Evolutionary conservation across 495 filamentous ascomycete species (phyloP), one percentile per base, ranked within the genome.

Genomic region (Aspergillus steynii): DNA sequence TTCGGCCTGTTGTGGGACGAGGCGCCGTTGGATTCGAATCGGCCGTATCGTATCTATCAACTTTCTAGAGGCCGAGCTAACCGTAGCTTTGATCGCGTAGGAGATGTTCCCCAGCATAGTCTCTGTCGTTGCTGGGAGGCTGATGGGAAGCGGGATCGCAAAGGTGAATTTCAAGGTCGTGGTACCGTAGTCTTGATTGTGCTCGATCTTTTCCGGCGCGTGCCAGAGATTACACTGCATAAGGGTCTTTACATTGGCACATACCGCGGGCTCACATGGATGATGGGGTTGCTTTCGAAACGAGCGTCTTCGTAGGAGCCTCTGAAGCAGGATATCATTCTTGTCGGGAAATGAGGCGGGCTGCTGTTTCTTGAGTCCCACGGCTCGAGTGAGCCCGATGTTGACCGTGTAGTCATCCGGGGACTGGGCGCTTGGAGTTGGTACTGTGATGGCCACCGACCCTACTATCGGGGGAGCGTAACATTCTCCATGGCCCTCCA

Each of bases 211-310:
- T 3, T 61, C 51, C 10, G 37, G 58, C 0, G 42, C 6, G 27
- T 61, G 51, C 37, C 58, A 50, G 10, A 61, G 58, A 31, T 54
- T 32, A 48, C 58, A 60, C 29, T 54, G 50, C 1, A 29, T 51
- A 7, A 60, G 1, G 5, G 58, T 60, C 12, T 60, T 37, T 4
- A 15, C 37, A 5, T 50, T 31, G 29, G 51, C 42, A 4, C 50
- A 27, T 8, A 31, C 9, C 7, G 8, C 8, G 2, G 12, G 37
- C 25, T 50, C 27, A 29, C 15, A 4, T 15, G 28, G 6, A 28
- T 42, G 14, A 29, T 20, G 12, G 15, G 55, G n/a, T 9, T 14
- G 46, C 8, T 14, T 31, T 46, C 46, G 27, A 27, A 27, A 32
- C 14, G 55, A 29, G 10, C 29, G 4, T 15, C 5, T 15, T 55